phyloP scores from a whole-genome alignment of 108 stramenopile genomes.

The Cafeteria roenbergensis region DNA sequence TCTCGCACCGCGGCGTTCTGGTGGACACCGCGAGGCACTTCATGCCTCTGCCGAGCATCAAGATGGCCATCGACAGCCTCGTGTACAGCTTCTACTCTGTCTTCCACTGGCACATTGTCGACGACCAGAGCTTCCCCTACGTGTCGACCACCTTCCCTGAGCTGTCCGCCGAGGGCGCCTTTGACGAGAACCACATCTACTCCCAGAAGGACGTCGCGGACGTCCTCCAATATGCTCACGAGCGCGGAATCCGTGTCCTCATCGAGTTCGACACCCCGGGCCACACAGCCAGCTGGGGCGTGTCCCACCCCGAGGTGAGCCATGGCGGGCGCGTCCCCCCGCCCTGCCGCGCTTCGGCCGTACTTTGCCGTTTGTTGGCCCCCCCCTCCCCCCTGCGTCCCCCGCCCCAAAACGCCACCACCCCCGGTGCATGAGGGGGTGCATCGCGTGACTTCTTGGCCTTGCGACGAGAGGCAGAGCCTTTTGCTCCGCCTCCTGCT shows the following conservation, averaged over 20 bases:
- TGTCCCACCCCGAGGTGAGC: constrained; percentile 27
- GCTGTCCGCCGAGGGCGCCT: constrained; percentile 12
- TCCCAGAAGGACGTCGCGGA: constrained; percentile 35
- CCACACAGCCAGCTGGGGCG: constrained; percentile 40
- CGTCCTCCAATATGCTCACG: constrained; percentile 40
- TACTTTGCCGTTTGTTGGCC: constrained; percentile 4
- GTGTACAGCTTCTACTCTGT: constrained; percentile 52
- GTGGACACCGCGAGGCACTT: constrained; percentile 62
- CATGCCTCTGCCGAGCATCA: constrained; percentile 41
- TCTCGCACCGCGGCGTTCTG: constrained; percentile 54
- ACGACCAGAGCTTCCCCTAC: constrained; percentile 47
- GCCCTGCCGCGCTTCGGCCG: too few relatives aligned
- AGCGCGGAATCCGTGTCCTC: constrained; percentile 51
- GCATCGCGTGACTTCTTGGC: neutral
- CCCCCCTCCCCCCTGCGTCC: neutral
- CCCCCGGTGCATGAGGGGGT: neutral
- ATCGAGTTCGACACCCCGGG: constrained; percentile 61
- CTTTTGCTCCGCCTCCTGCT: constrained; percentile 41
- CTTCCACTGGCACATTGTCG: constrained; percentile 60
- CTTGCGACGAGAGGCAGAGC: constrained; percentile 51
- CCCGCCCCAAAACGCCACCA: neutral
- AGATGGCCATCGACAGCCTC: constrained; percentile 52
- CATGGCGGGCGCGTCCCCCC: too few relatives aligned
- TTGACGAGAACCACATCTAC: constrained; percentile 24
- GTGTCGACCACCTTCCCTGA: neutral